Evolutionary conservation across 176 grass and related monocot species (phyloP), one percentile per base, ranked within the genome.

Genomic region (Oryza brachyantha): DNA sequence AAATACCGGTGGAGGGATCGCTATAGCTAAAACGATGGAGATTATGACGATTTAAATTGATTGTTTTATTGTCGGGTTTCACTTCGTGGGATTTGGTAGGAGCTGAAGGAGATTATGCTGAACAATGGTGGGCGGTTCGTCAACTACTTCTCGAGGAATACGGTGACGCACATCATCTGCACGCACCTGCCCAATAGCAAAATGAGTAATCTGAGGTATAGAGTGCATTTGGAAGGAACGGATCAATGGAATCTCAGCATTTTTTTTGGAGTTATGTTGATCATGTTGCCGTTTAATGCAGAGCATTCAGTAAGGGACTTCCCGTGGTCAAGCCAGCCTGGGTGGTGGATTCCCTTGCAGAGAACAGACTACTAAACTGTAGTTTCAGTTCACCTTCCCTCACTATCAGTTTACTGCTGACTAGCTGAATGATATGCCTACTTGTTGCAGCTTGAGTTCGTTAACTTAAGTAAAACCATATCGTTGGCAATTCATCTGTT

Each of bases 101-200:
- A 98, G 63, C 76, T 98, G 37, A 98, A 94, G 83, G 90, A 78
- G 61, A 92, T 86, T 58, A 98, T 98, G 92, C 79, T 98, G 77
- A 94, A 90, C 64, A 88, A 98, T 19, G 95, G 92, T 54, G 95
- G 95, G 32, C 81, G 87, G 32, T 87, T 98, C 40, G 81, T 92
- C 43, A 97, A 98, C 85, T 98, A 98, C 73, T 92, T 98, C 69
- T 94, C 95, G 4, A 94, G 83, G 81, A 74, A 90, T 45, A 88
- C 89, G 6, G 95, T 98, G 64, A 90, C 85, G 8, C 92, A 94
- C 79, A 94, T 94, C 70, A 82, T 98, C 36, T 98, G 92, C 72
- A 87, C 42, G 29, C 87, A 94, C 57, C 90, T 98, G 31, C 83
- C 92, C 10, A 83, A 89, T 74, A 94, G 92, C 76, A 98, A 98